Evolutionary conservation across 1,139 yeast species (phyloP).

Genomic region (Ogataea hybrid): DNA sequence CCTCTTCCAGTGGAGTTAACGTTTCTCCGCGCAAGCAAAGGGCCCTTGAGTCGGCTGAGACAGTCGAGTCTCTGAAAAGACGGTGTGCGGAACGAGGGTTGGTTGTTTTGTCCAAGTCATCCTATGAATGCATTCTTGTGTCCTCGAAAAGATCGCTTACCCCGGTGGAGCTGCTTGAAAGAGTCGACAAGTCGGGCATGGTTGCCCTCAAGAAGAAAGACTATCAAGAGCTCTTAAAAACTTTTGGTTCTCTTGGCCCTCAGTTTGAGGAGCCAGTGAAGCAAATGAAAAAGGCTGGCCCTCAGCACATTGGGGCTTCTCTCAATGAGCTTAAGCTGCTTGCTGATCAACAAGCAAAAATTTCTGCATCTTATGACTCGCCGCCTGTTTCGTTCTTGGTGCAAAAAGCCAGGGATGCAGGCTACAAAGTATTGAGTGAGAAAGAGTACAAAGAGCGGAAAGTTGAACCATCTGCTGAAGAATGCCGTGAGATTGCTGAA

Average conservation of each 20-base stretch:
- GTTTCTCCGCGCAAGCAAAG: slow-evolving; percentile 15
- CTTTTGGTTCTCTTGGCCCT: slow-evolving; percentile 17
- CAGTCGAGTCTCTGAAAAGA: slow-evolving; percentile 22
- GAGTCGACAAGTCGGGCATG: slow-evolving; percentile 35
- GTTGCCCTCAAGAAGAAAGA: slow-evolving; percentile 34
- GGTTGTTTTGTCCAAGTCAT: slow-evolving; percentile 23
- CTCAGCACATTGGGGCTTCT: slow-evolving; percentile 9
- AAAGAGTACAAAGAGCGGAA: slow-evolving; percentile 12
- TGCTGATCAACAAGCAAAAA: slow-evolving; percentile 19
- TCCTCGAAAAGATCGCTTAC: slow-evolving; percentile 27
- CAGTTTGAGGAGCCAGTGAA: slow-evolving; percentile 14
- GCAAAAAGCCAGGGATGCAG: slow-evolving; percentile 31
- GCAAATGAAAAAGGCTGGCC: slow-evolving; percentile 6
- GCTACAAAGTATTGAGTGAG: slow-evolving; percentile 15
- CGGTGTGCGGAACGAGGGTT: slow-evolving; percentile 24
- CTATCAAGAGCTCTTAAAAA: slow-evolving; percentile 21
- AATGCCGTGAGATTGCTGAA: slow-evolving; percentile 8
- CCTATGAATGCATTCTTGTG: slow-evolving; percentile 26
- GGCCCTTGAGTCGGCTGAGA: slow-evolving; percentile 18
- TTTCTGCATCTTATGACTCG: slow-evolving; percentile 10
- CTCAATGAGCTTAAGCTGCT: slow-evolving; percentile 19
- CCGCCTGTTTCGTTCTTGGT: slow-evolving; percentile 34
- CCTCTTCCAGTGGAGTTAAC: slow-evolving; percentile 7
- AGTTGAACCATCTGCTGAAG: slow-evolving; percentile 9
- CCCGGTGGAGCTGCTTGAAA: slow-evolving; percentile 29